Evolutionary conservation across 352 stramenopile genomes (phyloP).

Genomic region (Aphanomyces cochlioides): DNA sequence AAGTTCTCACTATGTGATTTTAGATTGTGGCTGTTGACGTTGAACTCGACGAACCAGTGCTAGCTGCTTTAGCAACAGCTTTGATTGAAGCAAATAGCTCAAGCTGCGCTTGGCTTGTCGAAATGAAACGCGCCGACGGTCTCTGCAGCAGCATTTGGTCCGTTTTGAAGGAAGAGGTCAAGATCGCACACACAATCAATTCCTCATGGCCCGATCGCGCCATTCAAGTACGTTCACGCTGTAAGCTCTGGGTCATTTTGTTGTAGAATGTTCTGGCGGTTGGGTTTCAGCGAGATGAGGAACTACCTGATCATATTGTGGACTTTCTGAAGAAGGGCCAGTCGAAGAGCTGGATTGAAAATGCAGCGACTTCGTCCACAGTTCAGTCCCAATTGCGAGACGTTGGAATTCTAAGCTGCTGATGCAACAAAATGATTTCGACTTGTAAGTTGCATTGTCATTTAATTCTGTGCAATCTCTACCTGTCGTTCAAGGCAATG

Average conservation of each 20-base stretch:
- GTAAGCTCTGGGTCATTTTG: background rate
- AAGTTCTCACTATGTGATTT: background rate
- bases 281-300: background rate
- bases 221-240: background rate
- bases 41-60: background rate
- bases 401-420: too few relatives aligned
- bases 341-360: background rate
- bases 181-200: background rate
- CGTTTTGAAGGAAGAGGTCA: background rate
- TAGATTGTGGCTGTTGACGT: slow-evolving; percentile 3
- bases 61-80: background rate
- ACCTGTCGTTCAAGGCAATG: too few relatives aligned
- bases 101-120: slow-evolving; percentile 1
- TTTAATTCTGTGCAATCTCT: too few relatives aligned
- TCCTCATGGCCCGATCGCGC: background rate
- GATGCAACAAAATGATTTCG: too few relatives aligned
- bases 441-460: too few relatives aligned
- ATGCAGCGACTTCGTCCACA: too few relatives aligned
- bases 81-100: slow-evolving; percentile 3
- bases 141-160: slow-evolving; percentile 1
- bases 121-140: background rate
- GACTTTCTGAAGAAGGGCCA: background rate
- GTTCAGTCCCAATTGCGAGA: too few relatives aligned
- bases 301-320: background rate
- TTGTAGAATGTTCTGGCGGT: slow-evolving; percentile 5